Evolutionary conservation across 306 rosid genomes (phyloP), one percentile per base, ranked within the genome.

Genomic region (Quercus agrifolia): DNA sequence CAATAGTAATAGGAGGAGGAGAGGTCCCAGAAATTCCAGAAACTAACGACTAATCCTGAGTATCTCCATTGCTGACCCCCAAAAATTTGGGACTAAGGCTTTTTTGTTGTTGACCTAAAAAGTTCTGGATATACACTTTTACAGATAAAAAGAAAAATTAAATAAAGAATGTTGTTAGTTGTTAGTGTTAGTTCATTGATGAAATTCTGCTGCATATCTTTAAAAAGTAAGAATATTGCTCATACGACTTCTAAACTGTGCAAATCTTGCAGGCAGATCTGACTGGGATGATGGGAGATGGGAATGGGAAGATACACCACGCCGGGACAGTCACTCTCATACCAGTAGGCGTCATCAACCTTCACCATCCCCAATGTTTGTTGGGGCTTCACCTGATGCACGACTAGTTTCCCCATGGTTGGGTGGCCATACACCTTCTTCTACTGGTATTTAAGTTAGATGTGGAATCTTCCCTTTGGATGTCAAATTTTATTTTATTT

Each of bases 281-380:
- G 98, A 95, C 81, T 95, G 99, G 99, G 99, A 91, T 78, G 91
- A 89, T 74, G 97, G 97, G 54, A 86, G 88, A 71, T 95, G 98
- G 99, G 99, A 95, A 87, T 95, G 99, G 99, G 94, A 89, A 72
- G 99, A 92, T 63, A 83, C 98, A 67, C 98, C 99, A 71, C 87
- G 93, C 9, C 87, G 91, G 81, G 97, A 95, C 59, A 77, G 85
- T 70, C 81, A 80, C 78, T 84, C 94, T 67, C 83, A 79, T 82
- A 58, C 84, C 70, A 86, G 91, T 67, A 87, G 89, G 83, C 94
- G 79, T 49, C 77, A 90, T 89, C 97, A 90, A 82, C 97, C 99
- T 77, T 92, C 97, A 62, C 96, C 90, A 19, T 93, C 99, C 76
- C 98, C 99, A 20, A 90, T 91, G 98, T 87, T 91, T 33, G 76